These are phyloP conservation scores for Saccharomycopsis sp. DNA, from an alignment of 805 yeast species.

Conservation along the genomic window DNA sequence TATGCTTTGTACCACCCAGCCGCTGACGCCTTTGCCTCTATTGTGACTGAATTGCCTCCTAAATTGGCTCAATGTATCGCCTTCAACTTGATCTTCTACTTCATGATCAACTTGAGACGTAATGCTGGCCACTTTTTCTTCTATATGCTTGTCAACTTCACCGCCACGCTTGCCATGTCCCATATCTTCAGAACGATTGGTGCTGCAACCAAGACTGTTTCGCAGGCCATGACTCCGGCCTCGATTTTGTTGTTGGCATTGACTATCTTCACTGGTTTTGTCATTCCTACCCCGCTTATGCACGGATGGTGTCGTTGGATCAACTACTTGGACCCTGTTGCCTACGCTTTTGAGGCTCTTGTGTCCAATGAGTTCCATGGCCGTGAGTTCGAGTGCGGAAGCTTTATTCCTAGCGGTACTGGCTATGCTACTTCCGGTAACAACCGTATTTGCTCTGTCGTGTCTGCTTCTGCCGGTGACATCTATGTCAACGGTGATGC, in stretches of 20 bases:
- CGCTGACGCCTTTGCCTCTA: constrained; percentile 51
- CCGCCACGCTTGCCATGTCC: constrained; percentile 39
- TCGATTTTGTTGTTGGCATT: constrained; percentile 34
- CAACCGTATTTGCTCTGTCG: constrained; percentile 39
- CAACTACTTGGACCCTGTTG: constrained; percentile 37
- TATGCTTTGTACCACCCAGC: constrained; percentile 54
- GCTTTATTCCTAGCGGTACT: constrained; percentile 38
- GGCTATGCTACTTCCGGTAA: constrained; percentile 30
- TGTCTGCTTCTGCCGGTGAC: constrained; percentile 45
- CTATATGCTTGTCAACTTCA: constrained; percentile 37
- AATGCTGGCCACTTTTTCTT: constrained; percentile 49
- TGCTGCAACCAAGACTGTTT: constrained; percentile 32
- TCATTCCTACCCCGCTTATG: constrained; percentile 37
- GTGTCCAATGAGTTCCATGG: constrained; percentile 39
- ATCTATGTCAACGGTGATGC: constrained; percentile 40
- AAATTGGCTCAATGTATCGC: constrained; percentile 38
- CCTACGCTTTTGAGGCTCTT: constrained; percentile 39
- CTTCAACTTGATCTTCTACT: constrained; percentile 47
- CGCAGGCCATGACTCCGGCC: constrained; percentile 42
- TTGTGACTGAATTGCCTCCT: constrained; percentile 46
- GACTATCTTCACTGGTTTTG: constrained; percentile 38
- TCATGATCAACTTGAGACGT: constrained; percentile 47
- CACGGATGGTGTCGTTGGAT: constrained; percentile 45
- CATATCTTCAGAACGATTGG: constrained; percentile 37
- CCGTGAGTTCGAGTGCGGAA: constrained; percentile 31